Evolutionary conservation across 495 filamentous ascomycete genomes (phyloP), one percentile per base, ranked within the genome.

Genomic region (Hypoxylon lenormandii): DNA sequence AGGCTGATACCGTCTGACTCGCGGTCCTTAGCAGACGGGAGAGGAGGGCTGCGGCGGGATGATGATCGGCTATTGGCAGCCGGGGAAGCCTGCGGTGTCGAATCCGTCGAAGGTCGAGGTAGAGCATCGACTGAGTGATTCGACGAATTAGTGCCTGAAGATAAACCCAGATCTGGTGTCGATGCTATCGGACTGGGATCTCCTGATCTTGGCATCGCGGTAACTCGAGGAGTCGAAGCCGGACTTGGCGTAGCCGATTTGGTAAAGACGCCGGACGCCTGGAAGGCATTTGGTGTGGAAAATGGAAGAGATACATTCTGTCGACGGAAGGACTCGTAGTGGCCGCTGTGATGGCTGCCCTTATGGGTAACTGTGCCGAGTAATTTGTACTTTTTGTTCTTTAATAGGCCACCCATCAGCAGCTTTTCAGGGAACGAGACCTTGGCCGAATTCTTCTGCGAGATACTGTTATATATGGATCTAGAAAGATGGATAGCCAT

Each of bases 321-420:
- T n/a, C 95, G 86, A 26, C 95, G 86, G 79, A 98, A 98, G 1
- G 93, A 92, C 76, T 99, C 95, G 78, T 99, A 99, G 76, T 99
- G 95, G 1, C 95, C 95, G 61, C 92, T 96, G 70, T 97, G 89
- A 78, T 99, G 95, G 62, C 91, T 96, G 16, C 95, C 95, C 73
- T 96, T 97, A 74, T 99, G 95, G 23, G 91, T 95, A 49, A 99
- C 90, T 42, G 96, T 88, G 10, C 90, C 91, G 1, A 96, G 87
- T 3, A 99, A 84, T 70, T 89, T 92, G 81, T 96, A 99, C 67
- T 84, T 90, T 58, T 86, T 90, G 64, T 88, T 88, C 51, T 88
- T 86, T 16, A 96, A 79, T 15, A 98, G 83, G 1, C 92, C 88
- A 15, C 95, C 95, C 5, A 99, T 81, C 0, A 89, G 85, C 16